phyloP scores from a whole-genome alignment of 2,329 filamentous ascomycete species.

The Pyrenochaeta sp. region DNA sequence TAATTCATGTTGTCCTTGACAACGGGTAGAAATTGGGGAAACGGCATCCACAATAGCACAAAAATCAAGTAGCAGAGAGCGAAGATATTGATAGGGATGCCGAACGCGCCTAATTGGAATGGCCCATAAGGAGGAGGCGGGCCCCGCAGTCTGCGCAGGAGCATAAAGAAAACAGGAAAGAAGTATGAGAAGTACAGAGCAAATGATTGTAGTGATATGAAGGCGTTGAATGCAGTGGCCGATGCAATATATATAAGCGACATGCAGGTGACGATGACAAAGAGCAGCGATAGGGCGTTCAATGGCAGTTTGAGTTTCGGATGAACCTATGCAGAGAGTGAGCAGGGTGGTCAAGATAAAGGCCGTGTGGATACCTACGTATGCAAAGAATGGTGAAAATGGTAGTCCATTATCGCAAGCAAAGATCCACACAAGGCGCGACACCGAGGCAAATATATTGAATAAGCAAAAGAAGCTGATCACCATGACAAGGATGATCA shows the following conservation, averaged over 20 bases:
- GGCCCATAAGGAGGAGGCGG: constrained; percentile 26
- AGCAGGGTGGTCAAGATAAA: constrained; percentile 44
- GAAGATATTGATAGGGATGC: constrained; percentile 27
- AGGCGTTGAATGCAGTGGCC: constrained; percentile 36
- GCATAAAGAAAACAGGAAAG: constrained; percentile 34
- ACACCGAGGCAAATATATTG: constrained; percentile 55
- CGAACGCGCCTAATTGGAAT: constrained; percentile 27
- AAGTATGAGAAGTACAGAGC: constrained; percentile 42
- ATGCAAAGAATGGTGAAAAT: constrained; percentile 34
- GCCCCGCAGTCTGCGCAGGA: constrained; percentile 18
- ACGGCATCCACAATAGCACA: constrained; percentile 34
- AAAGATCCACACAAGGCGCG: constrained; percentile 59
- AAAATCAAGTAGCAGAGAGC: constrained; percentile 34
- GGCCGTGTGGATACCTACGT: no score
- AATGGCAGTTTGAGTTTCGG: constrained; percentile 25
- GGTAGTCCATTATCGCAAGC: constrained; percentile 56
- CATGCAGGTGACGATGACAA: constrained; percentile 36
- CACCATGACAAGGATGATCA: constrained; percentile 34
- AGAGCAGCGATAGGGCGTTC: constrained; percentile 27
- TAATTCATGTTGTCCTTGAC: constrained; percentile 33
- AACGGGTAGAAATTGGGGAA: constrained; percentile 30
- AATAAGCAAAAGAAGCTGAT: constrained; percentile 47
- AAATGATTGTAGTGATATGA: constrained; percentile 39
- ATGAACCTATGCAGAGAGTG: constrained; percentile 34
- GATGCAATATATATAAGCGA: constrained; percentile 38